Percentiles rank a stretch among this genome's conserved stretches.
Evolutionary conservation across 805 yeast species (phyloP).

Genomic region (Kluyveromyces nonfermentans): DNA sequence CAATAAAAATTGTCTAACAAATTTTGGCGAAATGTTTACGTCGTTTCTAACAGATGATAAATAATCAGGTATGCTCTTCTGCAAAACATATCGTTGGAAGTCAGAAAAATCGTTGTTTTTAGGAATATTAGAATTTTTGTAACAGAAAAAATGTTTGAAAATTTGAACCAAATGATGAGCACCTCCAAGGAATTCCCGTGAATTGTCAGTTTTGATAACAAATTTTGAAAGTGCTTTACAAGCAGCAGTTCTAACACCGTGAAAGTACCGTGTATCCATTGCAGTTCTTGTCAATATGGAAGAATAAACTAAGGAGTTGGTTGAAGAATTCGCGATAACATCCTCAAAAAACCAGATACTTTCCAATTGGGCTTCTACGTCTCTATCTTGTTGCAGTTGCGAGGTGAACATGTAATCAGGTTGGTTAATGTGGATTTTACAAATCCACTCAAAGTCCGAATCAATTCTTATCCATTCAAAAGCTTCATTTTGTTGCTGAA

Average conservation of each 20-base stretch:
- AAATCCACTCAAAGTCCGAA: conserved; percentile 96
- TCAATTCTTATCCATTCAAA: conserved; percentile 98
- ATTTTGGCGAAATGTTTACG: conserved; percentile 51
- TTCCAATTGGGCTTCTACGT: conserved; percentile 89
- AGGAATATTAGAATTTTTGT: conserved; percentile 57
- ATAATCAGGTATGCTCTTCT: conserved; percentile 56
- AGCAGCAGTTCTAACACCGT: conserved; percentile 84
- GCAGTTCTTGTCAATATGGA: conserved; percentile 70
- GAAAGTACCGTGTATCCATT: conserved; percentile 76
- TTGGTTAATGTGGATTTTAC: conserved; percentile 68
- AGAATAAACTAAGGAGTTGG: conserved; percentile 58
- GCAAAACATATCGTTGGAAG: conserved; percentile 58
- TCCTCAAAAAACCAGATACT: conserved; percentile 67
- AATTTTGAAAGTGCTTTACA: conserved; percentile 66
- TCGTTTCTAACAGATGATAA: conserved; percentile 53
- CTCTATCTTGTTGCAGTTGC: conserved; percentile 88
- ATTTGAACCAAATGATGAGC: conserved; percentile 61
- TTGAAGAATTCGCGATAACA: conserved; percentile 28
- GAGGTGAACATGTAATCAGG: conserved; percentile 94
- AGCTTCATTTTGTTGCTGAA: conserved; percentile 52
- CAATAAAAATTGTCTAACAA: conserved; percentile 52
- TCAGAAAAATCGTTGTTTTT: conserved; percentile 72
- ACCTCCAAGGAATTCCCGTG: conserved; percentile 36
- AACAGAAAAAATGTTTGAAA: conserved; percentile 64
- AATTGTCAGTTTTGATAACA: conserved; percentile 35